Base-by-base conservation (phyloP, 2,329 filamentous ascomycete genomes). In the Botrytis fragariae region DNA sequence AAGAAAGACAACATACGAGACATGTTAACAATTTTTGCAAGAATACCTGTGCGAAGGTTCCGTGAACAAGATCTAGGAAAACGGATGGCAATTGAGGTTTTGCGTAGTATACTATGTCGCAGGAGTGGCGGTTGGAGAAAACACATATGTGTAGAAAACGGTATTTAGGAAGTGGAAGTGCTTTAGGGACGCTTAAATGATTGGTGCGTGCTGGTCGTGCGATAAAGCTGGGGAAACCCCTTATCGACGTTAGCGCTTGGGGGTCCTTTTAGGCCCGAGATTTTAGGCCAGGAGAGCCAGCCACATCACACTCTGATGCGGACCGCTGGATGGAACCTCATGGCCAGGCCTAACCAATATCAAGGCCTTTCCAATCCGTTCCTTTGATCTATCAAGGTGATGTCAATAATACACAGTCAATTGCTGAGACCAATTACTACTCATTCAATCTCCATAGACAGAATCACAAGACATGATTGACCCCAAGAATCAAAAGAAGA, bases 1-100 rank as follows among this genome's bases (percentile, higher is more conserved):
- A 35, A 70, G 64, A 51, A 61, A 72, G 71, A 45, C 65, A 63
- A 74, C 72, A 29, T 78, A 81, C 80, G 72, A 77, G 81, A 69
- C 71, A 73, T 73, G 20, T 20, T 14, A 4, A 10, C 18, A 14
- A 10, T 9, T 22, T 68, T 57, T 1, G 18, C 25, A 9, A 20
- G 4, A 7, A 4, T 22, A 39, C 45, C 29, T 18, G 25, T 42
- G 22, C 35, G 32, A 29, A 39, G 39, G 4, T 9, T 5, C 2
- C 10, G 35, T 2, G 45, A 32, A 68, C 1, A 29, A 68, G 39
- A 9, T 14, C 35, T 22, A 22, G 35, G 48, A 22, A 42, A 25
- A 9, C 4, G n/a, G 22, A 37, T 22, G 9, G 12, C 32, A 39
- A 42, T n/a, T n/a, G 35, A 42, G 18, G 25, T 14, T 3, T 42